Conservation (phyloP, 192 early-diverging fungal species). For the Linnemannia exigua region DNA sequence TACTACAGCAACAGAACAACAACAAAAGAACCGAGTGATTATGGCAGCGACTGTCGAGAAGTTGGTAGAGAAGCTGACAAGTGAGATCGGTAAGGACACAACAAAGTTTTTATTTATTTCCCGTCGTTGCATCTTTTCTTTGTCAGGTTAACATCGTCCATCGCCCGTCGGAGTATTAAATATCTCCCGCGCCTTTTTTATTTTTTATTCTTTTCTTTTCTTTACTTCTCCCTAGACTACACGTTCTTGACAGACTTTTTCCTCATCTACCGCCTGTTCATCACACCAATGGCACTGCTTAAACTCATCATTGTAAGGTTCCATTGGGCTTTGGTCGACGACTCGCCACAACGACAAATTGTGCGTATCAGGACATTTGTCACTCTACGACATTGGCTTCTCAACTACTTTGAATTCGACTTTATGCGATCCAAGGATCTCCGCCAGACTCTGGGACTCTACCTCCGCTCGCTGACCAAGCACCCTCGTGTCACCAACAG, state of each 20-base stretch:
- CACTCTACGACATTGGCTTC: conserved; percentile 69
- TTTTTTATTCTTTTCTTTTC: neutral
- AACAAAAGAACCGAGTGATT: conserved; percentile 32
- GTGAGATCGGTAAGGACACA: conserved; percentile 56
- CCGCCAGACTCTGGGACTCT: conserved; percentile 47
- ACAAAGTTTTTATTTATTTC: neutral
- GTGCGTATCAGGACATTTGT: conserved; percentile 74
- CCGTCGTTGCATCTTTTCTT: neutral
- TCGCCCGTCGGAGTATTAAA: neutral
- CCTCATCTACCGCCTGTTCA: conserved; percentile 71
- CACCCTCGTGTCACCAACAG: conserved; percentile 59
- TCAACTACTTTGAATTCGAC: conserved; percentile 71
- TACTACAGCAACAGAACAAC: neutral
- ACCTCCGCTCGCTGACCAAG: conserved; percentile 55
- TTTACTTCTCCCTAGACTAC: conserved; percentile 59
- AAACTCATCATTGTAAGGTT: conserved; percentile 69
- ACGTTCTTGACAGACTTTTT: conserved; percentile 75
- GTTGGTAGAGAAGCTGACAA: conserved; percentile 67
- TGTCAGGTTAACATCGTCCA: neutral
- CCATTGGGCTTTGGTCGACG: conserved; percentile 64
- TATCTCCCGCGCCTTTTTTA: neutral
- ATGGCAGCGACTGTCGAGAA: conserved; percentile 72
- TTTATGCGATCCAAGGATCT: conserved; percentile 62
- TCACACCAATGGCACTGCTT: conserved; percentile 66
- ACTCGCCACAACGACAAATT: conserved; percentile 63